These are phyloP conservation scores for Myriosclerotinia scirpicola DNA, from an alignment of 2,329 filamentous ascomycete species.

Conservation along the genomic window DNA sequence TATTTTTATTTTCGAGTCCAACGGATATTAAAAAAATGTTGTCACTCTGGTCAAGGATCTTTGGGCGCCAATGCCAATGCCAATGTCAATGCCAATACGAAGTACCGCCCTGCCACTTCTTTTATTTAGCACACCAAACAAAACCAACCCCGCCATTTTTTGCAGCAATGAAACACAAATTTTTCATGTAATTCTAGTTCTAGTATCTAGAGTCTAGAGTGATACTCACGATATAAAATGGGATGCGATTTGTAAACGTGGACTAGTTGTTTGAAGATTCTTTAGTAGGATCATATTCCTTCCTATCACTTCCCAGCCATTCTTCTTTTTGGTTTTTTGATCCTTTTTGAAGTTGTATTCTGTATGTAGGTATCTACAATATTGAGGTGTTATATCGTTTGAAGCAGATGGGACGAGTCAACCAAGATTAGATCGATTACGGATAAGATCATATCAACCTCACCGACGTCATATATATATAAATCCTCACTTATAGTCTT, in stretches of 20 bases:
- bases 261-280: neutral
- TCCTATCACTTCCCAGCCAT: slow-evolving; percentile 7
- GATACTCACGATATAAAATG: neutral
- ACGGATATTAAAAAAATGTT: slow-evolving; percentile 12
- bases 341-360: neutral
- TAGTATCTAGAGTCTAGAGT: too few relatives aligned
- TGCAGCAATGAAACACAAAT: neutral
- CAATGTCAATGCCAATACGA: neutral
- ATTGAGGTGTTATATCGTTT: neutral
- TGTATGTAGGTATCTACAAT: neutral
- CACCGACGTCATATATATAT: slow-evolving; percentile 18
- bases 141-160: slow-evolving; percentile 22
- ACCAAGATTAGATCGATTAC: neutral
- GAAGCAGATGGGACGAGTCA: neutral
- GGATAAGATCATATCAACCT: neutral
- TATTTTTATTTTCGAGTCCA: neutral
- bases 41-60: slow-evolving; percentile 12
- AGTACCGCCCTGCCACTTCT: slow-evolving; percentile 16
- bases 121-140: neutral
- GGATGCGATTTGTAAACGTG: neutral
- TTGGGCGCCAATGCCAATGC: slow-evolving; percentile 14
- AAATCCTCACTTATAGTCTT: neutral
- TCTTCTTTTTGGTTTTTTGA: neutral
- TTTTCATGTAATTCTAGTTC: neutral
- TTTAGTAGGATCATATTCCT: slow-evolving; percentile 2